Evolutionary conservation across 331 rosid species (phyloP), one percentile per base, ranked within the genome.

Genomic region (Acacia pycnantha): DNA sequence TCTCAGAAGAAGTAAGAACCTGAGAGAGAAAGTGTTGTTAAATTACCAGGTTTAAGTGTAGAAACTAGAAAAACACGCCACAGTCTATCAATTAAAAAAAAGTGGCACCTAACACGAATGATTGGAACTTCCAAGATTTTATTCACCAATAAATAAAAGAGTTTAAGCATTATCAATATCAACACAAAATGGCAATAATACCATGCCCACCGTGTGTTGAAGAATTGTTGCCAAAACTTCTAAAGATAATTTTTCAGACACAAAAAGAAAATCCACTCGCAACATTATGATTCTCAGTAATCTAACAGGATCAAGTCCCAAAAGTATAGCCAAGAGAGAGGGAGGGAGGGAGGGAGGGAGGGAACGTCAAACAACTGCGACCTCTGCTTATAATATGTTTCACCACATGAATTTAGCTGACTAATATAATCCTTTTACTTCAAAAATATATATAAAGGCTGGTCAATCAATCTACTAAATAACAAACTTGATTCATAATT

Each of bases 1-100:
- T 95, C 70, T 95, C 98, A 65, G 98, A 88, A 65, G 98, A 87
- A 90, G 56, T 91, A 78, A 86, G 91, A 78, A 79, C 92, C 97
- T 95, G 88, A 54, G 65, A 82, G 80, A n/a, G 64, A 33, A 78
- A 74, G 16, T 26, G 75, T 27, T 43, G 76, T 51, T 15, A 84
- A 66, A 67, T 56, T 54, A 82, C 64, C 48, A 44, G 58, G 70
- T 21, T 66, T 24, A 11, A 54, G 44, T 22, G 29, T 6, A 46
- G 76, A 71, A 71, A 71, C 76, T 11, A 72, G 16, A 35, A 74
- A 41, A 13, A 70, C 18, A 48, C 46, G 46, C 35, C 15, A 70
- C 12, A 6, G 37, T 59, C 8, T 24, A 66, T 35, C 47, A 46
- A 47, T 5, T 74, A 48, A 14, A 29, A 27, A 27, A 33, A 69